Base-by-base conservation (phyloP, 441 rosid species). In the Manihot esculenta region DNA sequence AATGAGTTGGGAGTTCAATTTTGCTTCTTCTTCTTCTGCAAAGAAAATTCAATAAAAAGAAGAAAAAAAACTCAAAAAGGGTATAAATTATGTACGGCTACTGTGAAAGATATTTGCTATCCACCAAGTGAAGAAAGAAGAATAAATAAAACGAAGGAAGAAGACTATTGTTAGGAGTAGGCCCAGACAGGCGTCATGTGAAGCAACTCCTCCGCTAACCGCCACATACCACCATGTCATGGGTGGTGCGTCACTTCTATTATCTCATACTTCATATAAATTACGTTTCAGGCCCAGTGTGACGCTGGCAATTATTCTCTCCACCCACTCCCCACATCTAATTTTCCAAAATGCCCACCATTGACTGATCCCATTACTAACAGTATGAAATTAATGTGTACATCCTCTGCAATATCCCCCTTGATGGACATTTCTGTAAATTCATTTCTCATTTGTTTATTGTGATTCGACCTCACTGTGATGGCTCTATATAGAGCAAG, bases 161-260 rank as follows among this genome's bases (percentile, higher is more conserved):
- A 35, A 35, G 41, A 18, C 55, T 50, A 24, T 4, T 53, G 57
- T 7, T 49, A n/a, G 35, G 1, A 24, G 15, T 35, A 11, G 50
- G 7, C n/a, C 67, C 0, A 0, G 0, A 26, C 26, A 18, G 24
- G 48, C 38, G 44, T 30, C 42, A 48, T 18, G 26, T 10, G 20
- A 41, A 11, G 26, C 1, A 8, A 18, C 0, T 49, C 15, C 17
- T 3, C 68, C 5, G 57, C 57, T 17, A 48, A 13, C 69, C 42
- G 57, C 69, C 69, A 65, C 57, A 49, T 15, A 48, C 9, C 7
- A n/a, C 27, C 2, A 30, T 48, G 69, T 65, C 69, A 65, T 49
- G 3, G 12, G 26, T 26, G 13, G 0, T 65, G 56, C 69, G 57
- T 65, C 69, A 65, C 44, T 51, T 18, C 17, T 18, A 0, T 15